Conservation (phyloP, 2,329 filamentous ascomycete genomes). For the Beauveria sp. region DNA sequence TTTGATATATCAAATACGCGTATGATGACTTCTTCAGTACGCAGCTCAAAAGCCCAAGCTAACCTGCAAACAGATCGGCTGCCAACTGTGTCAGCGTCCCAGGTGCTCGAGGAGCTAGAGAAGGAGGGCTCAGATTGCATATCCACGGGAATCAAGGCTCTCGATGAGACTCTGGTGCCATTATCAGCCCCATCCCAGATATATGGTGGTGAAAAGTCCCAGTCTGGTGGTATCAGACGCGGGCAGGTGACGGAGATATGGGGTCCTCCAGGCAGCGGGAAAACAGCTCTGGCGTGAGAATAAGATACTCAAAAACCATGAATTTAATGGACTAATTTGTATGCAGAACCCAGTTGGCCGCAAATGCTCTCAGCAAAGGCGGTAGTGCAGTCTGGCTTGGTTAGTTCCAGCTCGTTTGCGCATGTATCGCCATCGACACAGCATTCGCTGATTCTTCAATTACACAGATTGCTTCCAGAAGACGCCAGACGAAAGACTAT, state of each 20-base stretch:
- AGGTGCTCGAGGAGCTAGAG: conserved; percentile 57
- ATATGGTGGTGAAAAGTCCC: conserved; percentile 12
- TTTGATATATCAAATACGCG: conserved; percentile 49
- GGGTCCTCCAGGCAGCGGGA: conserved; percentile 79
- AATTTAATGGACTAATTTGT: conserved; percentile 10
- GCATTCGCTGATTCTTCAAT: neutral
- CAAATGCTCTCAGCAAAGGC: conserved; percentile 53
- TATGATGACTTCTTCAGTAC: conserved; percentile 27
- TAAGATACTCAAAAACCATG: neutral
- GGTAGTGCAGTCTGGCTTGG: conserved; percentile 75
- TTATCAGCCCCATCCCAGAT: neutral
- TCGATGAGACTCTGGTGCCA: conserved; percentile 41
- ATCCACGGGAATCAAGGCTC: conserved; percentile 45
- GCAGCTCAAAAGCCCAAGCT: neutral
- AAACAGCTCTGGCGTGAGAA: conserved; percentile 72
- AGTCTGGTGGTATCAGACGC: conserved; percentile 54
- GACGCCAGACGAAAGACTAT: conserved; percentile 22
- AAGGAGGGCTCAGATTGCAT: conserved; percentile 42
- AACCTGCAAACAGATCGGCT: conserved; percentile 52
- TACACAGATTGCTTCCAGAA: conserved; percentile 41
- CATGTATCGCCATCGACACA: neutral
- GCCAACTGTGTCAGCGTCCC: conserved; percentile 68
- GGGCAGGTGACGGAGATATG: conserved; percentile 82
- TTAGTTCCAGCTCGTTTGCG: conserved; percentile 33
- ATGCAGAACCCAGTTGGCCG: conserved; percentile 62